These are phyloP conservation scores for Malus hybrid DNA, from an alignment of 331 rosid species.

Conservation along the genomic window DNA sequence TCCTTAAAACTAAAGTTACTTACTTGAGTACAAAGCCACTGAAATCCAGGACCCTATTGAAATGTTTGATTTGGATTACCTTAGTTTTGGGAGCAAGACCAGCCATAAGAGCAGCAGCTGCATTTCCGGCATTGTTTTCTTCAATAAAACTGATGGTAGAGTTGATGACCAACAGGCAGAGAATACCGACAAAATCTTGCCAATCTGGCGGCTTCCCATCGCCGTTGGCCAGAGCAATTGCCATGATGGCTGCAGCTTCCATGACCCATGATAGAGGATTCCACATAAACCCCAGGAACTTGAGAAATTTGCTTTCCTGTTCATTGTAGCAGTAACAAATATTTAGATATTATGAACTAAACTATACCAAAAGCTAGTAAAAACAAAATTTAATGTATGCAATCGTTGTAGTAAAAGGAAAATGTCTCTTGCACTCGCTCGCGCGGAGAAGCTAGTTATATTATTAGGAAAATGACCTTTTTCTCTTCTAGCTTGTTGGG, in stretches of 20 bases:
- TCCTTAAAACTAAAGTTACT: not conserved
- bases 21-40: not conserved
- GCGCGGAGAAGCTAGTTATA: not conserved
- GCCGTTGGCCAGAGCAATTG: constrained; percentile 95
- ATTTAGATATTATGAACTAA: not conserved
- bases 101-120: constrained; percentile 99
- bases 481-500: constrained; percentile 99
- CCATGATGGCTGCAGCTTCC: constrained; percentile 98
- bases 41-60: not conserved
- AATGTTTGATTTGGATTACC: constrained; percentile 29
- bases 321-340: not conserved
- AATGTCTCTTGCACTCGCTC: not conserved
- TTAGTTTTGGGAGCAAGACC: constrained; percentile 98
- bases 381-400: no score
- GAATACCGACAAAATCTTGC: constrained; percentile 92
- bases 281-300: constrained; percentile 99
- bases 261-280: constrained; percentile 99
- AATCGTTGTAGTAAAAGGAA: no score
- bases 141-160: constrained; percentile 98
- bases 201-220: constrained; percentile 87
- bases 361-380: not conserved
- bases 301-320: constrained; percentile 93
- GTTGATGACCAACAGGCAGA: constrained; percentile 80
- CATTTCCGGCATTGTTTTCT: constrained; percentile 98
- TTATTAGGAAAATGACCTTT: constrained; percentile 36